Percentiles rank a stretch among this genome's conserved stretches.
These are phyloP conservation scores for Komagataella phaffii DNA, from an alignment of 805 yeast species.

Conservation along the genomic window DNA sequence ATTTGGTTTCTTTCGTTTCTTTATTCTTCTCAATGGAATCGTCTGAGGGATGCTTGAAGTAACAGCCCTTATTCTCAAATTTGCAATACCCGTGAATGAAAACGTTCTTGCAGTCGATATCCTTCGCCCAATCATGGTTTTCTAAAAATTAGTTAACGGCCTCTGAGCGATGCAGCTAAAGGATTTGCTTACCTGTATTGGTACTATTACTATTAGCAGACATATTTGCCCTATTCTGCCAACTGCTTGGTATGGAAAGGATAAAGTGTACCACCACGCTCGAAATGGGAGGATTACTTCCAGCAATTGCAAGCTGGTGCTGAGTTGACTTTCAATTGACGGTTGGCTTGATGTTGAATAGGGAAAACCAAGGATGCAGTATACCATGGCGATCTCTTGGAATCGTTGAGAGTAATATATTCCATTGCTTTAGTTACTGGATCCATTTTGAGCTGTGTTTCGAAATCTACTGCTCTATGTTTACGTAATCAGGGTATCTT, in stretches of 20 bases:
- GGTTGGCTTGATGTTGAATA: no score
- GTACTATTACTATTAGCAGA: not conserved
- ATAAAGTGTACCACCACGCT: not conserved
- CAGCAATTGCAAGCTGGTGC: not conserved
- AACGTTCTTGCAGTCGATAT: slow-evolving; percentile 73
- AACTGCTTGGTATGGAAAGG: not conserved
- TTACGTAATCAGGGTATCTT: no score
- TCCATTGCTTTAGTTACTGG: no score
- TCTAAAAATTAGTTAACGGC: not conserved
- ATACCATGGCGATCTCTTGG: no score
- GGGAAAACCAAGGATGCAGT: no score
- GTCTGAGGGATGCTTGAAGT: slow-evolving; percentile 40
- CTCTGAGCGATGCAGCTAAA: not conserved
- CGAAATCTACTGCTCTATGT: no score
- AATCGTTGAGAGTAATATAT: no score
- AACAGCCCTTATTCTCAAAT: slow-evolving; percentile 79
- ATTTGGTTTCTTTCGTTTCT: not conserved
- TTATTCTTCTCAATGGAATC: slow-evolving; percentile 1
- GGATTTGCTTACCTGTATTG: not conserved
- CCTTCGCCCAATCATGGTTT: slow-evolving; percentile 48
- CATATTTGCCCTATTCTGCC: not conserved
- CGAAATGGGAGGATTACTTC: not conserved
- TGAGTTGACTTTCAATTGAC: no score
- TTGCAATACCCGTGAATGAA: slow-evolving; percentile 82
- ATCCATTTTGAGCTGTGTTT: no score